These are phyloP conservation scores for Alternaria triticina DNA, from an alignment of 2,329 filamentous ascomycete genomes.

Conservation along the genomic window DNA sequence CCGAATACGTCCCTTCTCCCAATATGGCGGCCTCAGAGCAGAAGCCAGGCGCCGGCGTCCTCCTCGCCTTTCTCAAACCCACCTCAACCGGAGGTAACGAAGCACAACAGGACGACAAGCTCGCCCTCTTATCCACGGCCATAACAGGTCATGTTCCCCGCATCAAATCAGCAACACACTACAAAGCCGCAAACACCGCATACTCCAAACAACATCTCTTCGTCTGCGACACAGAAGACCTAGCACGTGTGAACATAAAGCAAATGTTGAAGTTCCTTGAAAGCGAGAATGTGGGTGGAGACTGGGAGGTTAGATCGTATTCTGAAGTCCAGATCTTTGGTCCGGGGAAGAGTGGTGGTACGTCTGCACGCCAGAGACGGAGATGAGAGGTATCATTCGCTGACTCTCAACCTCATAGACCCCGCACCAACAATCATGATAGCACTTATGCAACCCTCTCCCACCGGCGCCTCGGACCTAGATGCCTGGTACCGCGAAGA, in stretches of 20 bases:
- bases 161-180: neutral
- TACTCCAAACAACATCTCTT: conserved; percentile 31
- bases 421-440: conserved; percentile 18
- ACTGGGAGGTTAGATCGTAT: neutral
- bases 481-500: conserved; percentile 43
- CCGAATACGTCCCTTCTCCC: neutral
- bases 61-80: conserved; percentile 4
- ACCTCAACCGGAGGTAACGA: neutral
- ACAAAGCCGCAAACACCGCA: conserved; percentile 26
- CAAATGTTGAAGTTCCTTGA: conserved; percentile 14
- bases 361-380: neutral
- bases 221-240: conserved; percentile 32
- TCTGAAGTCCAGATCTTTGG: neutral
- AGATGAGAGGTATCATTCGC: neutral
- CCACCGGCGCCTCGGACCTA: conserved; percentile 30
- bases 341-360: neutral
- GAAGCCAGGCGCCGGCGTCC: neutral
- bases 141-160: neutral
- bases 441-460: conserved; percentile 36
- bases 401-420: neutral
- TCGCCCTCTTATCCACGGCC: neutral
- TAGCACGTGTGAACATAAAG: conserved; percentile 23
- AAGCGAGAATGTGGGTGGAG: neutral
- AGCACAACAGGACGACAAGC: neutral
- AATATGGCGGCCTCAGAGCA: neutral